Evolutionary conservation across 2,329 filamentous ascomycete genomes (phyloP).

Genomic region (Grosmannia penicillata): DNA sequence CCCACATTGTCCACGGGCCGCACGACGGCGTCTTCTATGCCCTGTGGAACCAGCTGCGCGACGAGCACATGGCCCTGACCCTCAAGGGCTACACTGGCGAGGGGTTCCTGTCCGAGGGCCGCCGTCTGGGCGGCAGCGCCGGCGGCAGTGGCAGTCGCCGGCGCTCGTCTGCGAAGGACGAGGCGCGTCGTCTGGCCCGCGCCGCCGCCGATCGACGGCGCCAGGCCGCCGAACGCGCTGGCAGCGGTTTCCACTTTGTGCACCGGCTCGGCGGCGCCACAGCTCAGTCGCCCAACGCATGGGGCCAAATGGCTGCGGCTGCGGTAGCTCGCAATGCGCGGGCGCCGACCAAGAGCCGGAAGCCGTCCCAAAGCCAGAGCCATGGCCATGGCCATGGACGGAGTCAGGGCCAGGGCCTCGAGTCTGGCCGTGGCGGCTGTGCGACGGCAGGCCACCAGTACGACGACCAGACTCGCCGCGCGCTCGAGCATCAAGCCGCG

Average conservation of each 20-base stretch:
- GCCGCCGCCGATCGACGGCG: constrained; percentile 59
- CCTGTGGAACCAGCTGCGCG: constrained; percentile 77
- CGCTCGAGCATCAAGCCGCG: constrained; percentile 19
- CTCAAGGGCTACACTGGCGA: constrained; percentile 83
- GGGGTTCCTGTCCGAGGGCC: constrained; percentile 66
- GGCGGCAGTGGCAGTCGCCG: neutral
- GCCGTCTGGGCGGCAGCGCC: constrained; percentile 48
- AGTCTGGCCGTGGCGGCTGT: constrained; percentile 64
- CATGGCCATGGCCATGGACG: constrained; percentile 34
- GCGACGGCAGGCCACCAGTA: constrained; percentile 39
- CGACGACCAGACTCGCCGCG: constrained; percentile 7
- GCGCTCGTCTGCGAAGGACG: no score
- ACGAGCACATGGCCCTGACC: constrained; percentile 64
- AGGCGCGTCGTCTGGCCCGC: constrained; percentile 61
- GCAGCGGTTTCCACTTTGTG: constrained; percentile 47
- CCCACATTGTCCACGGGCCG: constrained; percentile 72
- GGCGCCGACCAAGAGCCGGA: no score
- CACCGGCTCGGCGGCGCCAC: constrained; percentile 52
- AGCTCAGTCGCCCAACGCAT: constrained; percentile 12
- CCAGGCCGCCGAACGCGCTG: constrained; percentile 6
- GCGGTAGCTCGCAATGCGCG: no score
- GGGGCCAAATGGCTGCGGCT: no score
- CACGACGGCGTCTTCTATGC: constrained; percentile 74
- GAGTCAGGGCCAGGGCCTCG: no score
- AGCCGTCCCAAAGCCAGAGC: no score